These are phyloP conservation scores for Liquidambar formosana DNA, from an alignment of 164 flowering plant genomes.

Conservation along the genomic window DNA sequence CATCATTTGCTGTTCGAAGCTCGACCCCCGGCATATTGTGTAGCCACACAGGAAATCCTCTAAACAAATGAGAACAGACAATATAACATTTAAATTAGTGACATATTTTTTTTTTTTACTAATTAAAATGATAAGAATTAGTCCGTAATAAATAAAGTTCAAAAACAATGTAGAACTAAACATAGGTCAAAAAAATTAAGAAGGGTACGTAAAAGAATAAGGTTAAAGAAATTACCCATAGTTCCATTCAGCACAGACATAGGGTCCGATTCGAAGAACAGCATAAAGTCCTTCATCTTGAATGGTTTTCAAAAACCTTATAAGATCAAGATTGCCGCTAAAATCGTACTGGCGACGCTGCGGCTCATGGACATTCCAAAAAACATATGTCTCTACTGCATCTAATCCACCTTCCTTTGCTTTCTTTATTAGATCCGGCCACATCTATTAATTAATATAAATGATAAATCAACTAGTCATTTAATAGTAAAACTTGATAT, in stretches of 20 bases:
- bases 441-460: conserved; percentile 36
- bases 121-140: too few species aligned
- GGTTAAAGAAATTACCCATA: conserved; percentile 48
- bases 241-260: conserved; percentile 82
- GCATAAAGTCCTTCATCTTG: conserved; percentile 60
- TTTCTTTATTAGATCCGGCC: conserved; percentile 53
- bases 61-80: not conserved
- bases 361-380: conserved; percentile 64
- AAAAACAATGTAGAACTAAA: too few species aligned
- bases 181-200: too few species aligned
- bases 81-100: not conserved
- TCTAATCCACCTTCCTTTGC: conserved; percentile 60
- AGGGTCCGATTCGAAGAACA: conserved; percentile 71
- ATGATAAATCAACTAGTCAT: not conserved
- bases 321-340: conserved; percentile 46
- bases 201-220: conserved; percentile 1
- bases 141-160: too few species aligned
- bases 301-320: conserved; percentile 59
- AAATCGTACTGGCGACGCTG: conserved; percentile 61
- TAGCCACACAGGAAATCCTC: conserved; percentile 68
- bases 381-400: conserved; percentile 56
- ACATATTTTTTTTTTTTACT: too few species aligned
- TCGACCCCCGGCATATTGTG: conserved; percentile 53
- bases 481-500: not conserved
- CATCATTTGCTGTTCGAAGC: conserved; percentile 40